These are phyloP conservation scores for Epichloe sp. DNA, from an alignment of 2,329 filamentous ascomycete species.

Conservation along the genomic window DNA sequence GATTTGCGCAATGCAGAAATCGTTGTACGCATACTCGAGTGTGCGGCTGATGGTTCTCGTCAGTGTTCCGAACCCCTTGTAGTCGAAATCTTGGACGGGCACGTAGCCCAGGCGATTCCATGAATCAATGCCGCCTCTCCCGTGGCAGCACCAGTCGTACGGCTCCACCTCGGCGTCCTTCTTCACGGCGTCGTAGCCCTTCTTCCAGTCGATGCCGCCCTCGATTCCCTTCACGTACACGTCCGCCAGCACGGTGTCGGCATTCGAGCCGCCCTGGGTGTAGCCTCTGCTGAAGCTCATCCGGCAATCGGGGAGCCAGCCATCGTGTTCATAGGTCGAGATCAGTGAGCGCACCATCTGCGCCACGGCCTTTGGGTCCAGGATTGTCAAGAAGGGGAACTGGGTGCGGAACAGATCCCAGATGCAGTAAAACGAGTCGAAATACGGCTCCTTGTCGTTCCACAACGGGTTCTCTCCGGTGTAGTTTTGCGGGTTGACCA, in stretches of 20 bases:
- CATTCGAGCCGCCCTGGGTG: slow-evolving; percentile 64
- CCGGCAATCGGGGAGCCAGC: slow-evolving; percentile 61
- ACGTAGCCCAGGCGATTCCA: slow-evolving; percentile 65
- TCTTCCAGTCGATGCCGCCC: slow-evolving; percentile 49
- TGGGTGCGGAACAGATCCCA: slow-evolving; percentile 62
- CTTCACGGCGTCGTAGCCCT: slow-evolving; percentile 56
- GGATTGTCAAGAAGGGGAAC: slow-evolving; percentile 53
- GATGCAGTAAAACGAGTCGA: slow-evolving; percentile 64
- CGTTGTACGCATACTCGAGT: slow-evolving; percentile 67
- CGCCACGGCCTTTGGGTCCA: slow-evolving; percentile 51
- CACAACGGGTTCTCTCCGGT: slow-evolving; percentile 60
- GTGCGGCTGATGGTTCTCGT: slow-evolving; percentile 61
- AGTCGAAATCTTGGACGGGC: slow-evolving; percentile 55
- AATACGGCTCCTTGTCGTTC: slow-evolving; percentile 54
- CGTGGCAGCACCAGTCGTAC: slow-evolving; percentile 55
- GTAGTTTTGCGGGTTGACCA: slow-evolving; percentile 63
- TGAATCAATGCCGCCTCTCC: slow-evolving; percentile 55
- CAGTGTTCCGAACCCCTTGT: slow-evolving; percentile 51
- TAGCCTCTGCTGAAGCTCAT: slow-evolving; percentile 66
- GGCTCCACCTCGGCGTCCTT: slow-evolving; percentile 63
- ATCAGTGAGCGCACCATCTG: slow-evolving; percentile 58
- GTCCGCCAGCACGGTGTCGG: slow-evolving; percentile 56
- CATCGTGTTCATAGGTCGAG: slow-evolving; percentile 56
- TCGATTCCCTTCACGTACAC: slow-evolving; percentile 53
- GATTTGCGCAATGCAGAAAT: slow-evolving; percentile 55